Conservation (phyloP, 768 basidiomycete species). For the Pluteus cervinus region DNA sequence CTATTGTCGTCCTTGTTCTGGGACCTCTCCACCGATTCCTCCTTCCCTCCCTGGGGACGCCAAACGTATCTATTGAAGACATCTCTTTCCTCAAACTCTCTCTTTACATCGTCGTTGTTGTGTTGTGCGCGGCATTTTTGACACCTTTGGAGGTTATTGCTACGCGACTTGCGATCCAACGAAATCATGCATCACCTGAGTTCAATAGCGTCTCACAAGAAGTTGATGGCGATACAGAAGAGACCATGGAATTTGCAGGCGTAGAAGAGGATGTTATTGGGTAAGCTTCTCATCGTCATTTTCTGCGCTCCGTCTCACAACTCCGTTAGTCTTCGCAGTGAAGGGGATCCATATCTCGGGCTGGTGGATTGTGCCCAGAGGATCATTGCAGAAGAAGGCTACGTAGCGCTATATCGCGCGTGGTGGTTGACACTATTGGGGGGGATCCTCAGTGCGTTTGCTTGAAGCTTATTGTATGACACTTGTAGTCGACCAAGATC, state of each 20-base stretch:
- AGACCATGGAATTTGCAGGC: conserved; percentile 57
- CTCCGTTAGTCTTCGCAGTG: conserved; percentile 54
- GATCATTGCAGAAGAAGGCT: conserved; percentile 77
- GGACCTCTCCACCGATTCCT: conserved; percentile 41
- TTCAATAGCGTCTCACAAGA: conserved; percentile 74
- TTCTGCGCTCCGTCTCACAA: background rate
- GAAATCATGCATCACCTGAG: conserved; percentile 73
- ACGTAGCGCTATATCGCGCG: conserved; percentile 66
- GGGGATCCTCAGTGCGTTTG: conserved; percentile 50
- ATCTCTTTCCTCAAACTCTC: conserved; percentile 43
- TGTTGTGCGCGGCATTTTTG: conserved; percentile 51
- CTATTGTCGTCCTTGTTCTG: conserved; percentile 39
- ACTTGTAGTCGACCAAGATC: too few relatives aligned
- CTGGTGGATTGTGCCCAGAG: conserved; percentile 70
- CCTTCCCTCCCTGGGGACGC: conserved; percentile 32
- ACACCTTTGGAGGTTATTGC: conserved; percentile 78
- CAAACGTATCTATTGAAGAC: conserved; percentile 27
- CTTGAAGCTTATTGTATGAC: too few relatives aligned
- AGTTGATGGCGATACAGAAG: conserved; percentile 58
- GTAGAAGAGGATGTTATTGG: conserved; percentile 82
- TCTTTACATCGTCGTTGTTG: conserved; percentile 52
- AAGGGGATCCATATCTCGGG: conserved; percentile 75
- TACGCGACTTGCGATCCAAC: conserved; percentile 75
- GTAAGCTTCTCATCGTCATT: conserved; percentile 29
- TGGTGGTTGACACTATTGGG: conserved; percentile 82